Conservation (phyloP, 192 early-diverging fungal species). For the Pecoramyces ruminantium region DNA sequence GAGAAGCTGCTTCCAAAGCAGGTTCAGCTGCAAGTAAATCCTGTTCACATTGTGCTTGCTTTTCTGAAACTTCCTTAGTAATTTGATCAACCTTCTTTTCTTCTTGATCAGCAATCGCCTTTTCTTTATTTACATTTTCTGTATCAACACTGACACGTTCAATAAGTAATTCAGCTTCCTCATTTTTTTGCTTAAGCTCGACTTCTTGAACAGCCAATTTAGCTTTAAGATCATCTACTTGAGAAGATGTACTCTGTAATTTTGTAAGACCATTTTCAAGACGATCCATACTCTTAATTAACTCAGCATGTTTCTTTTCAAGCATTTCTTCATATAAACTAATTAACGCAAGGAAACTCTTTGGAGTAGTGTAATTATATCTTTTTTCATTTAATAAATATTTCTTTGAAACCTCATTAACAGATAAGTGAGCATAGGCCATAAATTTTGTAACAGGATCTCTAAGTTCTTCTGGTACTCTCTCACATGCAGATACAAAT, state of each 20-base stretch:
- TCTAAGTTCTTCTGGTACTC: conserved; percentile 30
- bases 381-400: conserved; percentile 46
- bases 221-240: conserved; percentile 47
- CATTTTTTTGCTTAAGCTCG: conserved; percentile 46
- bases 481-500: conserved; percentile 32
- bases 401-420: conserved; percentile 38
- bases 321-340: conserved; percentile 47
- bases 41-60: conserved; percentile 30
- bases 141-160: conserved; percentile 44
- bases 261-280: conserved; percentile 47
- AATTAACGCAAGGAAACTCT: conserved; percentile 42
- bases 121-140: conserved; percentile 47
- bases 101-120: conserved; percentile 46
- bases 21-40: conserved; percentile 46
- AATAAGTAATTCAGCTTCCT: conserved; percentile 39
- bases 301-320: conserved; percentile 28
- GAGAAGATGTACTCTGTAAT: conserved; percentile 36
- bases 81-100: conserved; percentile 39
- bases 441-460: conserved; percentile 38
- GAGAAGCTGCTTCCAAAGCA: conserved; percentile 32
- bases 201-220: conserved; percentile 48
- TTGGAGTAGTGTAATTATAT: conserved; percentile 50
- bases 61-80: conserved; percentile 40
- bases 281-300: conserved; percentile 48
- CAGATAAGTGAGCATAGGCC: conserved; percentile 39